These are phyloP conservation scores for Thinopyrum elongatum DNA, from an alignment of 176 grass and related monocot species.

Conservation along the genomic window DNA sequence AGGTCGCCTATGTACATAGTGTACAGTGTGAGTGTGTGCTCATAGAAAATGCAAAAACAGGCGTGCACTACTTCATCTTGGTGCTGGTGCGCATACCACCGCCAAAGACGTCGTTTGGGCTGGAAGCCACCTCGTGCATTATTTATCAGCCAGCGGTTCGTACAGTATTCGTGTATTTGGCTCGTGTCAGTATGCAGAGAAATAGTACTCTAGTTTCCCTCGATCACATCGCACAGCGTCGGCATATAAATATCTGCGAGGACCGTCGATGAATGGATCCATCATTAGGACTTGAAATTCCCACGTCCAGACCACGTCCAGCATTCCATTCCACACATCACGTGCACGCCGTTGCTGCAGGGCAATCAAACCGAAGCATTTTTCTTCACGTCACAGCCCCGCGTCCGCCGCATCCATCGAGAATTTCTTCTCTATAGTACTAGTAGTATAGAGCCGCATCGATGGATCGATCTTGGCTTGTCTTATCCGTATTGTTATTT, in stretches of 20 bases:
- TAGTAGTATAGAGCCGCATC: not conserved
- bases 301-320: not conserved
- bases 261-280: not conserved
- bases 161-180: not conserved
- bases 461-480: not conserved
- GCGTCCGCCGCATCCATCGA: not conserved
- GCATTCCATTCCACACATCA: not conserved
- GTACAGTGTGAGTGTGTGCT: not conserved
- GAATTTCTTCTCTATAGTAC: not conserved
- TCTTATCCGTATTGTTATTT: not conserved
- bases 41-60: not conserved
- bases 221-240: not conserved
- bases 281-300: not conserved
- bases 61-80: not conserved
- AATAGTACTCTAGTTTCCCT: not conserved
- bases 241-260: not conserved
- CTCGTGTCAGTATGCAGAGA: not conserved
- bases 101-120: not conserved
- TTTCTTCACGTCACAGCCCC: not conserved
- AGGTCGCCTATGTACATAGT: not conserved
- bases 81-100: not conserved
- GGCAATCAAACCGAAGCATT: not conserved
- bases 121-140: not conserved
- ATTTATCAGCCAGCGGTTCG: not conserved
- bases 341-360: not conserved